Percentiles rank a stretch among this genome's conserved stretches.
Evolutionary conservation across 805 yeast genomes (phyloP).

Genomic region (Cyberlindnera mycetangii): DNA sequence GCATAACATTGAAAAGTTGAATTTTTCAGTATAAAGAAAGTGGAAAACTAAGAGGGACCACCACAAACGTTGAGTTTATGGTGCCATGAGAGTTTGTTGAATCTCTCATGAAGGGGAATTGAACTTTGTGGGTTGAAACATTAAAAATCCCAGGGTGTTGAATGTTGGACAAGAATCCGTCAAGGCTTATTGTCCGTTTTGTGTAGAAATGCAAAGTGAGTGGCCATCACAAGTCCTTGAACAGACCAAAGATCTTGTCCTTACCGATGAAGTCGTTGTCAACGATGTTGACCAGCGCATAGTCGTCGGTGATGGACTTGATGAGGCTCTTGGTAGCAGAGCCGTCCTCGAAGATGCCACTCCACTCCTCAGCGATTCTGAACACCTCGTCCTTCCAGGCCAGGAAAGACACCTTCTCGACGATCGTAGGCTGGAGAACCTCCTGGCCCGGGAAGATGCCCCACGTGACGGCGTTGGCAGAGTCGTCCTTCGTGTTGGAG

Average conservation of each 20-base stretch:
- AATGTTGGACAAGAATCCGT: neutral
- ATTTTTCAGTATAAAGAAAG: slow-evolving; percentile 1
- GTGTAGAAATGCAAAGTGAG: neutral
- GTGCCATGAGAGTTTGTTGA: slow-evolving; percentile 6
- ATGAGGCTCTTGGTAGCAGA: slow-evolving; percentile 36
- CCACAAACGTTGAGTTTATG: neutral
- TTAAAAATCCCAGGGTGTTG: neutral
- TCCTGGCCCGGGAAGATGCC: slow-evolving; percentile 97
- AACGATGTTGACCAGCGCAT: slow-evolving; percentile 80
- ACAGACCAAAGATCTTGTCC: slow-evolving; percentile 53
- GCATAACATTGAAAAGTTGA: neutral
- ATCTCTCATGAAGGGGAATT: slow-evolving; percentile 6
- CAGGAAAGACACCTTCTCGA: slow-evolving; percentile 83
- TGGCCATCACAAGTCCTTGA: slow-evolving; percentile 34
- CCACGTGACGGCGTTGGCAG: slow-evolving; percentile 96
- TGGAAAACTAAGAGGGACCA: slow-evolving; percentile 4
- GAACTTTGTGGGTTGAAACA: slow-evolving; percentile 7
- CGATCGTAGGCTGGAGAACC: slow-evolving; percentile 93
- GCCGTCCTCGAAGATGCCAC: slow-evolving; percentile 42
- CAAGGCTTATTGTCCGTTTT: slow-evolving; percentile 2
- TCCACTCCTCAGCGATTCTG: slow-evolving; percentile 82
- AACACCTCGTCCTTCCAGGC: slow-evolving; percentile 98
- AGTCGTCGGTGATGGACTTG: slow-evolving; percentile 49
- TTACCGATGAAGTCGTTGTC: slow-evolving; percentile 76
- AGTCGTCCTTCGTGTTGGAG: slow-evolving; percentile 68